A percentile compares a stretch with the other conserved stretches of the same genome.
Evolutionary conservation across 2,329 filamentous ascomycete genomes (phyloP).

Genomic region (Hypocrella siamensis): DNA sequence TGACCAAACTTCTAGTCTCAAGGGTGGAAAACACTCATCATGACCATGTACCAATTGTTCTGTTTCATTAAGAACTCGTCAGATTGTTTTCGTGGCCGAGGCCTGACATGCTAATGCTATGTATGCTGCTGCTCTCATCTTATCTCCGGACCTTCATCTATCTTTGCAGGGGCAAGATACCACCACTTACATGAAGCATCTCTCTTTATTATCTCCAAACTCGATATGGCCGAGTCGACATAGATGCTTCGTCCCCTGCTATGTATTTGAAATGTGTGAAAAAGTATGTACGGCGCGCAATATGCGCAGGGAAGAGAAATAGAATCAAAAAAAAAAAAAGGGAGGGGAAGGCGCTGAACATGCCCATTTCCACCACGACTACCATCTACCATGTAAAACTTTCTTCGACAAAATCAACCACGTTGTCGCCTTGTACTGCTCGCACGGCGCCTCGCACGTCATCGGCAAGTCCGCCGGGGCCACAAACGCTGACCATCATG

Average conservation of each 20-base stretch:
- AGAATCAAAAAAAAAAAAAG: constrained; percentile 3
- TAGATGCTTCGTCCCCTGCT: neutral
- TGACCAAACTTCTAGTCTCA: too few relatives aligned
- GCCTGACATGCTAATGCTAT: constrained; percentile 2
- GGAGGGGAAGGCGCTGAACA: neutral
- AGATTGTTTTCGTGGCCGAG: too few relatives aligned
- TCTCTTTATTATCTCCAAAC: too few relatives aligned
- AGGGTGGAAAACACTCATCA: too few relatives aligned
- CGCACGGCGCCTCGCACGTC: constrained; percentile 58
- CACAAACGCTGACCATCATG: constrained; percentile 74
- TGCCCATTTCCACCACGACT: neutral
- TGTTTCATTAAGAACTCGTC: too few relatives aligned
- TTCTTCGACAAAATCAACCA: constrained; percentile 65
- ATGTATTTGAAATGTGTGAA: constrained; percentile 1
- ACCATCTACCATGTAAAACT: constrained; percentile 47
- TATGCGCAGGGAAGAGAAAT: constrained; percentile 3
- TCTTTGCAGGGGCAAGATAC: too few relatives aligned
- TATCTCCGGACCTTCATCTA: too few relatives aligned
- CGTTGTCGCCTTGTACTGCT: constrained; percentile 42
- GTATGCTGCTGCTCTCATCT: constrained; percentile 1
- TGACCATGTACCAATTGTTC: too few relatives aligned
- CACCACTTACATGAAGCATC: too few relatives aligned
- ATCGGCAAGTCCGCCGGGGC: constrained; percentile 58
- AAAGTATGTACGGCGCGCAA: constrained; percentile 1
- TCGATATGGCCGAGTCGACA: neutral